These are phyloP conservation scores for Phytopythium mirpurense DNA, from an alignment of 352 stramenopile genomes.

Conservation along the genomic window DNA sequence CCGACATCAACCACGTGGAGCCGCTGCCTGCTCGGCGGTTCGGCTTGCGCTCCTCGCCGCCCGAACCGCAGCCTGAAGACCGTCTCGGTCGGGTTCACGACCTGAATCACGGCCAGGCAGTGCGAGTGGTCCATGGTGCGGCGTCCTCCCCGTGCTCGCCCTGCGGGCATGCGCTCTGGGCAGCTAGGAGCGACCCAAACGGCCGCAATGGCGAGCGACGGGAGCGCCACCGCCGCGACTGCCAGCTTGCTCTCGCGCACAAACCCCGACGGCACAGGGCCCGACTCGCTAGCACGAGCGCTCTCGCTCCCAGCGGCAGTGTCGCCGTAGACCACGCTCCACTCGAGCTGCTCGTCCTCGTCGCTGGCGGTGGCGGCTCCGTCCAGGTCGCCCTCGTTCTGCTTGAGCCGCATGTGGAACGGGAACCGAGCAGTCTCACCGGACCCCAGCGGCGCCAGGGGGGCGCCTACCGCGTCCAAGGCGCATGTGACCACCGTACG, in stretches of 20 bases:
- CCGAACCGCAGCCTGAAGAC: slow-evolving; percentile 46
- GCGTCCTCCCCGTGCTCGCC: not conserved
- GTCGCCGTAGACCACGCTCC: slow-evolving; percentile 56
- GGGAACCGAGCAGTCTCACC: slow-evolving; percentile 29
- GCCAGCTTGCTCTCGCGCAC: slow-evolving; percentile 51
- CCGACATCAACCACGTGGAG: slow-evolving; percentile 35
- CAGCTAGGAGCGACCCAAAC: slow-evolving; percentile 32
- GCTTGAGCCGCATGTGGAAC: slow-evolving; percentile 31
- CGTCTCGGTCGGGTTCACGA: slow-evolving; percentile 70
- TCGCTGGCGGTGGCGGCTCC: slow-evolving; percentile 16
- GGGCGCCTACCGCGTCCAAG: not conserved
- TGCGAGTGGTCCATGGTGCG: slow-evolving; percentile 42
- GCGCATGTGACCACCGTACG: slow-evolving; percentile 14
- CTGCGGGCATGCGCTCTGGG: slow-evolving; percentile 9
- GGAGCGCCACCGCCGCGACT: slow-evolving; percentile 41
- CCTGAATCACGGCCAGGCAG: slow-evolving; percentile 42
- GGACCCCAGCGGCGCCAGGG: slow-evolving; percentile 19
- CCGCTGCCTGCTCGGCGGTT: not conserved
- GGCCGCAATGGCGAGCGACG: slow-evolving; percentile 38
- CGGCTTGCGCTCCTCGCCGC: not conserved
- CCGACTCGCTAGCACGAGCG: not conserved
- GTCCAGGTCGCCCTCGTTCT: slow-evolving; percentile 10
- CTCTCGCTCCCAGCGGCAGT: not conserved
- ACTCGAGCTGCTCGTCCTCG: slow-evolving; percentile 46
- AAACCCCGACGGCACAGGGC: slow-evolving; percentile 13